A percentile compares a stretch with the other conserved stretches of the same genome.
phyloP scores from a whole-genome alignment of 768 basidiomycete species.

The Suillus subluteus region DNA sequence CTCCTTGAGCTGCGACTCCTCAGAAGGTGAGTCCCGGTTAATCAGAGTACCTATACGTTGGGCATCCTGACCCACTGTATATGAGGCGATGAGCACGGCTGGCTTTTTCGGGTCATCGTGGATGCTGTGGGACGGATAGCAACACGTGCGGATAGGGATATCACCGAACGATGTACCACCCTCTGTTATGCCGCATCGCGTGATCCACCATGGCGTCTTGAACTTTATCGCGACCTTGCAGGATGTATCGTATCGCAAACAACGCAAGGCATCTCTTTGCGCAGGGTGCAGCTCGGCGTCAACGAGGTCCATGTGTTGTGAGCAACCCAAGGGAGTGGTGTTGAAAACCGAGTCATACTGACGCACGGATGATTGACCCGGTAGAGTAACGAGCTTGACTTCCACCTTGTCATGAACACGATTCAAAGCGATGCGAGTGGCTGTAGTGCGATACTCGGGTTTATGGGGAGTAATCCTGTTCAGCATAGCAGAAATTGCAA shows the following conservation, averaged over 20 bases:
- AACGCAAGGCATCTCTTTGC: slow-evolving; percentile 1
- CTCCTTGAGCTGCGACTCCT: slow-evolving; percentile 2
- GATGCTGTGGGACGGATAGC: not conserved
- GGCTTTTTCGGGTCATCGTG: slow-evolving; percentile 3
- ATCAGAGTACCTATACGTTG: not conserved
- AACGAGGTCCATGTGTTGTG: not conserved
- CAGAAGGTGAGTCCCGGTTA: not conserved
- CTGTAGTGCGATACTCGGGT: not conserved
- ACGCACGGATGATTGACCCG: not conserved
- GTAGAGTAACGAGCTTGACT: not conserved
- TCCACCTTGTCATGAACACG: not conserved
- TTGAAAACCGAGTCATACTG: slow-evolving; percentile 5
- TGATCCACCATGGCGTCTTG: slow-evolving; percentile 6
- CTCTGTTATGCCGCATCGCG: not conserved
- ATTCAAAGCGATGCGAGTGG: not conserved
- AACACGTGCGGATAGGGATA: not conserved
- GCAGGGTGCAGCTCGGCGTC: not conserved
- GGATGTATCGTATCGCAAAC: not conserved
- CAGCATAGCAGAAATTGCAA: slow-evolving; percentile 4
- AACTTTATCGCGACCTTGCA: slow-evolving; percentile 6
- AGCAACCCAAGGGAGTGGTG: not conserved
- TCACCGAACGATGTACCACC: not conserved
- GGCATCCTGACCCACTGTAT: slow-evolving; percentile 1
- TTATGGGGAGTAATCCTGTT: slow-evolving; percentile 1
- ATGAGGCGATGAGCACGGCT: slow-evolving; percentile 1